These are phyloP conservation scores for Cercospora citrullina DNA, from an alignment of 2,329 filamentous ascomycete genomes.

Conservation along the genomic window DNA sequence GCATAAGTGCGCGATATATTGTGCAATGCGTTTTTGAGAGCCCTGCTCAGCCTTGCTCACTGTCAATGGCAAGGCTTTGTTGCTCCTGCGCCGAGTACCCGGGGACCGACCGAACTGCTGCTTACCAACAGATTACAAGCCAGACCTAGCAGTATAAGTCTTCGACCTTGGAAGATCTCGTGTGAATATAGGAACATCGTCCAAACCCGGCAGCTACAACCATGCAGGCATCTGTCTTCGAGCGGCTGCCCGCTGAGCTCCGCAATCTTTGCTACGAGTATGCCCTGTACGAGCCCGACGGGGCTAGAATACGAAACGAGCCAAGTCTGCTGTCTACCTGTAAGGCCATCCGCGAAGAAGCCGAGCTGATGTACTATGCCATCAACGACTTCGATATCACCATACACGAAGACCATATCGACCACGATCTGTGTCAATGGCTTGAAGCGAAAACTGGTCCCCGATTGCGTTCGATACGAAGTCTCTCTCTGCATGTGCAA, in stretches of 20 bases:
- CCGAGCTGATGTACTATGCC: conserved; percentile 30
- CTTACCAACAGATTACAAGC: neutral
- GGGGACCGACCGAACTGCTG: neutral
- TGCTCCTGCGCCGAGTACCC: neutral
- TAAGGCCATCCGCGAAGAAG: conserved; percentile 26
- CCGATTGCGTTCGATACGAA: conserved; percentile 18
- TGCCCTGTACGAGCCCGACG: conserved; percentile 13
- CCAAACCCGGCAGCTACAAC: neutral
- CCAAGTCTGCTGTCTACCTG: conserved; percentile 24
- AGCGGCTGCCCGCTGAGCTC: conserved; percentile 20
- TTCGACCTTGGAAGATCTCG: neutral
- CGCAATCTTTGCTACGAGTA: conserved; percentile 24
- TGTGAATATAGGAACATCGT: neutral
- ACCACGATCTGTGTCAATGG: conserved; percentile 20
- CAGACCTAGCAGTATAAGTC: neutral
- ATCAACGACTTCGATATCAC: conserved; percentile 24
- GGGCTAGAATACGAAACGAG: conserved; percentile 17
- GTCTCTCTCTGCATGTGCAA: conserved; percentile 19
- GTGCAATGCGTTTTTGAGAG: neutral
- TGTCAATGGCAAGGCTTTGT: neutral
- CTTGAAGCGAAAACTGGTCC: conserved; percentile 15
- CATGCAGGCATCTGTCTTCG: conserved; percentile 17
- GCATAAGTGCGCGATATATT: conserved; percentile 5
- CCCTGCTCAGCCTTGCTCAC: neutral
- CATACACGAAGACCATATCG: conserved; percentile 19